phyloP scores from a whole-genome alignment of 805 yeast genomes.

The Spathaspora girioi region DNA sequence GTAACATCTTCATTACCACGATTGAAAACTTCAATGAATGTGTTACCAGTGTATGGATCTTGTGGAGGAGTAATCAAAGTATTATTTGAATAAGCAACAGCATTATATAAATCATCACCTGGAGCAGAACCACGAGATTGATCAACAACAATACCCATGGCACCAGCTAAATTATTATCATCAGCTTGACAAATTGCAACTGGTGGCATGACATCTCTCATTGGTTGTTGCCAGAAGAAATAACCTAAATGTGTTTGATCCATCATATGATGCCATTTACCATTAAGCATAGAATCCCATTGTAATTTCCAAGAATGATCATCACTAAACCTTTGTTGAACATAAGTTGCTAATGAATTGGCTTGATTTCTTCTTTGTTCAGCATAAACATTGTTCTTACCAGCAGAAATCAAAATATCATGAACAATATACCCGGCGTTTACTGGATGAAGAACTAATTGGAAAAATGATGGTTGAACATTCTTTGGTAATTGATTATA shows the following conservation, averaged over 20 bases:
- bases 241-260: slow-evolving; percentile 17
- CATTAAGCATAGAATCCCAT: slow-evolving; percentile 12
- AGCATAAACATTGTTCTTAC: slow-evolving; percentile 13
- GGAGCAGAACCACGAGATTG: slow-evolving; percentile 14
- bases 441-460: slow-evolving; percentile 13
- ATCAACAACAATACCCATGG: slow-evolving; percentile 11
- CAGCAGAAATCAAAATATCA: slow-evolving; percentile 15
- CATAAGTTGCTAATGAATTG: slow-evolving; percentile 10
- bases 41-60: slow-evolving; percentile 11
- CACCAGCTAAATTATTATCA: slow-evolving; percentile 9
- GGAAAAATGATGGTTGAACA: slow-evolving; percentile 14
- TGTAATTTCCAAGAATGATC: slow-evolving; percentile 11
- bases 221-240: slow-evolving; percentile 16
- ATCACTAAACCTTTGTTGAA: slow-evolving; percentile 10
- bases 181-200: slow-evolving; percentile 8
- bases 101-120: slow-evolving; percentile 13
- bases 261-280: slow-evolving; percentile 16
- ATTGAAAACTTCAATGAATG: slow-evolving; percentile 13
- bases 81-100: slow-evolving; percentile 12
- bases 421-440: slow-evolving; percentile 15
- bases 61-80: slow-evolving; percentile 12
- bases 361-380: slow-evolving; percentile 13
- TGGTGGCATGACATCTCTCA: slow-evolving; percentile 12
- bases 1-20: slow-evolving; percentile 15
- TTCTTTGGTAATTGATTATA: slow-evolving; percentile 11